Evolutionary conservation across 495 filamentous ascomycete species (phyloP), one percentile per base, ranked within the genome.

Genomic region (Lophium mytilinum): DNA sequence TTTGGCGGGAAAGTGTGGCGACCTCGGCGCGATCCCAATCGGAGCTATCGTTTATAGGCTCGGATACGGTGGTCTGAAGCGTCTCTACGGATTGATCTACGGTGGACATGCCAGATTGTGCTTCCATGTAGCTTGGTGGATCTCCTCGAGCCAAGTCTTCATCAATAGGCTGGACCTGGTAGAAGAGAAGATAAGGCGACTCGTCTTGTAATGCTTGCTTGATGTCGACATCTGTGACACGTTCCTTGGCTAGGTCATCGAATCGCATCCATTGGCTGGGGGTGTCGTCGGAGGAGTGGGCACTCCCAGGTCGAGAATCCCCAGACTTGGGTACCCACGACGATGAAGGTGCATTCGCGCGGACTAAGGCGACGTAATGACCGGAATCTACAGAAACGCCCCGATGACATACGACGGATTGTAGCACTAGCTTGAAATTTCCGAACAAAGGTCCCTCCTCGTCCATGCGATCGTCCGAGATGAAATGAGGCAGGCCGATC

Each of bases 141-240:
- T 78, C 70, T 7, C 66, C 69, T 37, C 58, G 47, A 10, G 62
- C 61, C 1, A 80, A 73, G 47, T 88, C 82, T 45, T 87, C 85
- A 33, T 86, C 80, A 58, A 94, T 87, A 0, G 92, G 93, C 37
- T 90, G 77, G 39, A 96, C 90, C 68, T 96, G 92, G 64, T 95
- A 98, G 71, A 96, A 96, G 0, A 98, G 73, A 2, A 98, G 79
- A 62, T 98, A 98, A 4, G 93, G 92, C 58, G 87, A 91, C 66
- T 96, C 92, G n/a, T 84, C 78, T 53, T 80, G 83, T 51, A 96
- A 70, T 2, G 81, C 78, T 55, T 88, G 75, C 49, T 89, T 84
- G 53, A 93, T 86, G 60, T 95, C 85, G 40, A 96, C 83, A 39
- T 83, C 72, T 1, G 74, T 76, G 3, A 96, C 86, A 39, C 93